Evolutionary conservation across 495 filamentous ascomycete genomes (phyloP), one percentile per base, ranked within the genome.

Genomic region (Talaromyces ruber): DNA sequence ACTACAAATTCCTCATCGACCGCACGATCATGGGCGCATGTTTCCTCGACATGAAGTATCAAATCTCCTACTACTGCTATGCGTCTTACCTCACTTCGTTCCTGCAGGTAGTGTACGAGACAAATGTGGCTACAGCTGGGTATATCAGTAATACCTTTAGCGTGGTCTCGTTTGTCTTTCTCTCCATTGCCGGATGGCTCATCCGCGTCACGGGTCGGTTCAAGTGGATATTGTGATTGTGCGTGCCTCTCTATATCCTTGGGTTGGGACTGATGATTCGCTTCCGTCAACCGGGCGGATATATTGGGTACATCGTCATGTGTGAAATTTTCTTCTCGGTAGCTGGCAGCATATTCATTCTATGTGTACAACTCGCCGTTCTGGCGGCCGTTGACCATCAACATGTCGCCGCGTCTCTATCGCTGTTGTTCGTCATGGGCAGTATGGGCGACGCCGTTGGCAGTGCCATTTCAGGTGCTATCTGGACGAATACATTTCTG

Each of bases 371-470:
- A 3, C 30, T 34, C 0, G 30, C 30, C 1, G 30, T 34, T 11
- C 30, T 34, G 30, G 30, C 30, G 30, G 30, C 9, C 30, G 30
- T 34, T 1, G 30, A 34, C 30, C 30, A 34, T 34, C 30, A 34
- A 34, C 30, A 34, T 34, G 30, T 34, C 8, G 30, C 30, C 30
- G 30, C 30, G 8, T 80, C 83, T n/a, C 76, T 90, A 1, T 86
- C 87, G 4, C 62, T 91, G 43, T 72, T 84, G 62, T 74, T 76
- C 53, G 78, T 90, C 67, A 86, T 88, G 64, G 71, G 79, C 52
- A 79, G 69, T 61, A 74, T 91, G 22, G 88, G 88, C 28, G 81
- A 84, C 50, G 84, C 82, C 22, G 82, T 88, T 60, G 88, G 88
- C n/a, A 64, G 69, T 9, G 78, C 84, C 7, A 72, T 91, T 11